These are phyloP conservation scores for Alternaria burnsii DNA, from an alignment of 2,329 filamentous ascomycete genomes.

Conservation along the genomic window DNA sequence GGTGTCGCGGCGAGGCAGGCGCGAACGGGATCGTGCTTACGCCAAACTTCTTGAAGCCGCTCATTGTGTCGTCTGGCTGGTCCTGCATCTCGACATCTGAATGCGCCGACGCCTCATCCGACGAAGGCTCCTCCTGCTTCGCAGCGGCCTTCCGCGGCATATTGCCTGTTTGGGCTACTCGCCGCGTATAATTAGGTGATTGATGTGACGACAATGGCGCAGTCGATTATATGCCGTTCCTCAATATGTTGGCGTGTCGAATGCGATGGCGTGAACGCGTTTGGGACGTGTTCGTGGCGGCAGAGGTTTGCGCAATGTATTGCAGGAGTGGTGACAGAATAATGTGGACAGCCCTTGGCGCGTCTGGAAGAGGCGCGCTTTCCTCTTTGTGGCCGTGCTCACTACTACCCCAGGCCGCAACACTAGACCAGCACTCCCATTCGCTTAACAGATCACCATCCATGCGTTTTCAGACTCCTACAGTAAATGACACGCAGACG, in stretches of 20 bases:
- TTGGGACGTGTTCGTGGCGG: conserved; percentile 1
- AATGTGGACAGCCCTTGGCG: conserved; percentile 17
- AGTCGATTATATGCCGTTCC: not conserved
- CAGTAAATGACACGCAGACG: not conserved
- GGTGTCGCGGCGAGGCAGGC: conserved; percentile 9
- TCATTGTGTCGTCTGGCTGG: conserved; percentile 40
- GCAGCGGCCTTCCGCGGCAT: conserved; percentile 52
- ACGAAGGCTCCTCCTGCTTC: conserved; percentile 48
- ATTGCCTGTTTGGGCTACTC: conserved; percentile 47
- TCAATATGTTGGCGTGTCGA: not conserved
- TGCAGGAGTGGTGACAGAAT: conserved; percentile 13
- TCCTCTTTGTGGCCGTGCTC: conserved; percentile 3
- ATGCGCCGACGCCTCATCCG: conserved; percentile 48
- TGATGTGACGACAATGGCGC: not conserved
- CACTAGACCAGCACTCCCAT: not conserved
- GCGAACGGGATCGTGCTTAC: conserved; percentile 33
- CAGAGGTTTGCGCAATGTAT: conserved; percentile 8
- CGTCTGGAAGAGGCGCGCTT: conserved; percentile 14
- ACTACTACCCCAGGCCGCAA: conserved; percentile 7
- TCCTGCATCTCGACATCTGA: conserved; percentile 53
- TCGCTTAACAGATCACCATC: not conserved
- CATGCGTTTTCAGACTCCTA: conserved; percentile 1
- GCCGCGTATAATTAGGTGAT: conserved; percentile 31
- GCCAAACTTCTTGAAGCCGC: conserved; percentile 47
- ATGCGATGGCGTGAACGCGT: conserved; percentile 12